Evolutionary conservation across 768 basidiomycete species (phyloP).

Genomic region (Hygrophorus pudorinus): DNA sequence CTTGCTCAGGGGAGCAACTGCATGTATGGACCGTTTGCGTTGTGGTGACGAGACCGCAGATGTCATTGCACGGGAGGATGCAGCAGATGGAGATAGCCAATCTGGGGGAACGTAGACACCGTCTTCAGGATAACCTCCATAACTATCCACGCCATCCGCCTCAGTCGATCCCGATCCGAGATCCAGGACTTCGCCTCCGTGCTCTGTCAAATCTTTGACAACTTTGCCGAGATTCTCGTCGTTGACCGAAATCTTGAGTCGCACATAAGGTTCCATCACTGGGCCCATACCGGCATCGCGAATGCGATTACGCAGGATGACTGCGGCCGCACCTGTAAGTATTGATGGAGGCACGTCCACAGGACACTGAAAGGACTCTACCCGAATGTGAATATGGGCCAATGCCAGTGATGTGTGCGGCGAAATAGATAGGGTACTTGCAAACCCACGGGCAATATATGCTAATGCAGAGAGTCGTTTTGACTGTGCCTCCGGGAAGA

Average conservation of each 20-base stretch:
- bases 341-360: conserved; percentile 34
- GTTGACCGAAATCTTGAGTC: conserved; percentile 55
- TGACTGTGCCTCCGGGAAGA: conserved; percentile 39
- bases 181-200: conserved; percentile 70
- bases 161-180: conserved; percentile 38
- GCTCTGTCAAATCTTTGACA: conserved; percentile 77
- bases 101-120: conserved; percentile 68
- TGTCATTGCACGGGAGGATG: conserved; percentile 16
- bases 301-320: conserved; percentile 53
- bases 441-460: conserved; percentile 58
- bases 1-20: conserved; percentile 66
- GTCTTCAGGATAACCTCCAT: conserved; percentile 43
- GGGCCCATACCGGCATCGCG: conserved; percentile 58
- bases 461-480: conserved; percentile 31
- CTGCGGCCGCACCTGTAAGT: conserved; percentile 56
- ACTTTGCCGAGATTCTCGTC: conserved; percentile 67
- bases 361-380: conserved; percentile 36
- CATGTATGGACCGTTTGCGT: conserved; percentile 58
- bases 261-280: conserved; percentile 70
- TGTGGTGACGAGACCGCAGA: conserved; percentile 22
- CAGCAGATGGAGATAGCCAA: conserved; percentile 62
- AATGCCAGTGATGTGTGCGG: conserved; percentile 68
- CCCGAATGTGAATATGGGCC: conserved; percentile 50
- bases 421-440: conserved; percentile 65
- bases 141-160: conserved; percentile 25